These are phyloP conservation scores for Luzula sylvatica DNA, from an alignment of 176 grass and related monocot genomes.

Conservation along the genomic window DNA sequence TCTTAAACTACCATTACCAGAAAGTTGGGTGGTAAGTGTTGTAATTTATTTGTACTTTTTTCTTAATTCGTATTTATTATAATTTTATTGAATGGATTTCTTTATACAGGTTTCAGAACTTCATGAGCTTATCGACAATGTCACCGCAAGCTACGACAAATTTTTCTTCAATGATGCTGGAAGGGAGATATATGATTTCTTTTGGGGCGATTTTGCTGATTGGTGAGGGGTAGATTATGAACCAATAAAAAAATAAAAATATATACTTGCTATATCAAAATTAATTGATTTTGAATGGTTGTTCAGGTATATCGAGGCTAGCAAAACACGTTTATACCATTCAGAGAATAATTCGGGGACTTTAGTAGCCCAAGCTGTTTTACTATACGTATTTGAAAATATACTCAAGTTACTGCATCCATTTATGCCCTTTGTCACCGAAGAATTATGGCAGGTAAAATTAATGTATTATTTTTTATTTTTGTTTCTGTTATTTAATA, in stretches of 20 bases:
- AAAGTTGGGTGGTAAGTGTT: constrained; percentile 89
- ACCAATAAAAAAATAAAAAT: not conserved
- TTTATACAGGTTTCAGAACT: constrained; percentile 74
- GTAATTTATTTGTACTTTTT: constrained; percentile 22
- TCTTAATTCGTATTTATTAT: not conserved
- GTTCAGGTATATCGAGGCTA: constrained; percentile 96
- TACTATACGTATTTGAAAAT: constrained; percentile 96
- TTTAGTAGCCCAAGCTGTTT: constrained; percentile 47
- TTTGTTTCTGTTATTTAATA: too few relatives aligned
- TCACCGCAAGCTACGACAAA: constrained; percentile 83
- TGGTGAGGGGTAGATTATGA: constrained; percentile 44
- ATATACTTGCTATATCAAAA: too few relatives aligned
- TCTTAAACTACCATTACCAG: constrained; percentile 60
- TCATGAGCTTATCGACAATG: constrained; percentile 78
- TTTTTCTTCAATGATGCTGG: constrained; percentile 97
- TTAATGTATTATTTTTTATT: not conserved
- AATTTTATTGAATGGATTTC: constrained; percentile 22
- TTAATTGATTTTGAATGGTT: too few relatives aligned
- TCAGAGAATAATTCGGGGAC: constrained; percentile 50
- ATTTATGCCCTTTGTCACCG: constrained; percentile 96
- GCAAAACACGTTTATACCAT: constrained; percentile 88
- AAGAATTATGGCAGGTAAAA: constrained; percentile 98
- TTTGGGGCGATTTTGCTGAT: constrained; percentile 96
- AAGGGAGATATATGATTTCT: constrained; percentile 97
- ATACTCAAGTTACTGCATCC: constrained; percentile 90